phyloP scores from a whole-genome alignment of 2,329 filamentous ascomycete species.

The Botryosphaeria dothidea region DNA sequence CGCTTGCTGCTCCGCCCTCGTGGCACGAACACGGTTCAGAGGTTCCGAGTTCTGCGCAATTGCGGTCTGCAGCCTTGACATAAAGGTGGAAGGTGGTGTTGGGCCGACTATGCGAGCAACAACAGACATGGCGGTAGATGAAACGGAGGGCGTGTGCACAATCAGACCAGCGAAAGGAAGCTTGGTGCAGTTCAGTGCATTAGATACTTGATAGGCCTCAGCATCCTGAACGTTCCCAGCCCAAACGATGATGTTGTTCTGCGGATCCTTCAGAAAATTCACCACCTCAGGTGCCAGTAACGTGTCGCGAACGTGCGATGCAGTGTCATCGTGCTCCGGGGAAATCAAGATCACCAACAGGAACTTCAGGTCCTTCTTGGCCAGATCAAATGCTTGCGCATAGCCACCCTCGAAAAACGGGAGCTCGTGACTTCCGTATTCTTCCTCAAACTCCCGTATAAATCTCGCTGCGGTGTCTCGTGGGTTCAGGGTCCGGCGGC shows the following conservation, averaged over 20 bases:
- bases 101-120: conserved; percentile 76
- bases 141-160: conserved; percentile 82
- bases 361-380: conserved; percentile 90
- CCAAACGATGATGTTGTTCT: conserved; percentile 85
- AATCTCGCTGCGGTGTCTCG: conserved; percentile 87
- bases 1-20: conserved; percentile 77
- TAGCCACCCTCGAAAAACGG: conserved; percentile 87
- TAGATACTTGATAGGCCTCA: conserved; percentile 91
- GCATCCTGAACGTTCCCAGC: conserved; percentile 89
- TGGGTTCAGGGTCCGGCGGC: conserved; percentile 75
- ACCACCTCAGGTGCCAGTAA: conserved; percentile 75
- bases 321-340: conserved; percentile 91
- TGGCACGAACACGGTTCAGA: conserved; percentile 71
- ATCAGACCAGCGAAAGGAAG: conserved; percentile 88
- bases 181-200: conserved; percentile 83
- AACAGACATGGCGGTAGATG: conserved; percentile 86
- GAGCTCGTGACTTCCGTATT: conserved; percentile 72
- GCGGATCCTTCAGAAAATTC: conserved; percentile 70
- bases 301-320: conserved; percentile 77
- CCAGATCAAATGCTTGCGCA: conserved; percentile 84
- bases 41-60: conserved; percentile 77
- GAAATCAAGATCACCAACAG: conserved; percentile 85
- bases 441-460: conserved; percentile 91
- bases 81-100: conserved; percentile 68
- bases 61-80: conserved; percentile 71